Evolutionary conservation across 2,329 filamentous ascomycete species (phyloP), one percentile per base, ranked within the genome.

Genomic region (Eutypella sp.): DNA sequence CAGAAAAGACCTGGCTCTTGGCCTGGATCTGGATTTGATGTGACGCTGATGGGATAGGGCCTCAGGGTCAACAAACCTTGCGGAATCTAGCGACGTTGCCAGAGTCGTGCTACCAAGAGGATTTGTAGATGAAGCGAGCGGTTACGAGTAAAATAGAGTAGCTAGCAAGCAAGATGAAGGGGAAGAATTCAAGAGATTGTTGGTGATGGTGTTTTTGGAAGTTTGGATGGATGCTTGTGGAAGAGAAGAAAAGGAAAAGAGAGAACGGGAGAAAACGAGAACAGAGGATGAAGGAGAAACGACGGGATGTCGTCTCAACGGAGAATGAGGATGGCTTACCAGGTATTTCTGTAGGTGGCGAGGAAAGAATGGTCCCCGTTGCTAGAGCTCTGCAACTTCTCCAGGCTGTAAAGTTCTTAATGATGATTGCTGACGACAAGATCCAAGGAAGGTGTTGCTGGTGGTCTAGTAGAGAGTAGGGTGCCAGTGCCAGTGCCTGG

Each of bases 101-200:
- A 55, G 58, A 57, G 50, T 47, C 57, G 68, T 68, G 69, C 66
- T 72, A 72, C 74, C 75, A 76, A 71, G 72, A 70, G 67, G 65
- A 66, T n/a, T 63, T 69, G 69, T 67, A 62, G 19, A 71, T 72
- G 70, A 75, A 79, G 74, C 71, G 73, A 78, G 71, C 62, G 71
- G 65, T 64, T 61, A 68, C 69, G 73, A 75, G 71, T 73, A 75
- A 74, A 71, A 78, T 76, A 72, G 74, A 73, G 71, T 72, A 76
- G 74, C 72, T 79, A 78, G 73, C 70, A 66, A 77, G 74, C 76
- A 79, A 79, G 71, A 74, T 74, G 71, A 39, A 19, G 19, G n/a
- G 65, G 65, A 56, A 62, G 36, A 23, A 61, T 62, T 62, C 64
- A 70, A 72, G 70, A 70, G 69, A 69, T 59, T 66, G 67, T 63